phyloP scores from a whole-genome alignment of 2,329 filamentous ascomycete species.

The Simplicillium aogashimaense region DNA sequence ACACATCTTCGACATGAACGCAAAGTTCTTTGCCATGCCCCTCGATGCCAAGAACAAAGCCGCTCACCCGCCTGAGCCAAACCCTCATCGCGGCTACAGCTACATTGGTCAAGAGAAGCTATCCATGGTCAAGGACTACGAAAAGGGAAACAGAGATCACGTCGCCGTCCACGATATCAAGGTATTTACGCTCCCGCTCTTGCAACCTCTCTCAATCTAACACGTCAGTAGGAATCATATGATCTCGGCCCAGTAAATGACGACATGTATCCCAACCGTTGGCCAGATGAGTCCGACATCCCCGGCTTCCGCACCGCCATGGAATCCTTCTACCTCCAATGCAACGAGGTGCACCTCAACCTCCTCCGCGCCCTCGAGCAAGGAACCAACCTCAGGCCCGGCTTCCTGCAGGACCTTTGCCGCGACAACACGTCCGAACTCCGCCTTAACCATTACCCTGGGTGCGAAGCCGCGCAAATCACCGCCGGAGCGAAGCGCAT shows the following conservation, averaged over 20 bases:
- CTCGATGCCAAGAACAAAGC: slow-evolving; percentile 19
- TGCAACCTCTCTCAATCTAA: slow-evolving; percentile 11
- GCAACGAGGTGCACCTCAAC: slow-evolving; percentile 60
- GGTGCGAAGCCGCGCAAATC: slow-evolving; percentile 18
- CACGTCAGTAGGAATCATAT: slow-evolving; percentile 26
- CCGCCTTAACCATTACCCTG: slow-evolving; percentile 45
- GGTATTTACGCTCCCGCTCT: slow-evolving; percentile 2
- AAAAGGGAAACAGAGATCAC: slow-evolving; percentile 34
- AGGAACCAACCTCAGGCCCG: slow-evolving; percentile 56
- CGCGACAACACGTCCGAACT: slow-evolving; percentile 48
- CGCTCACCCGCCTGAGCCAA: slow-evolving; percentile 20
- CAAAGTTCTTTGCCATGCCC: slow-evolving; percentile 20
- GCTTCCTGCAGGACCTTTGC: slow-evolving; percentile 59
- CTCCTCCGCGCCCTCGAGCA: slow-evolving; percentile 71
- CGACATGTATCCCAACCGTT: slow-evolving; percentile 16
- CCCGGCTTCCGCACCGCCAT: slow-evolving; percentile 15
- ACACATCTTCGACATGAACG: slow-evolving; percentile 20
- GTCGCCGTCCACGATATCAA: slow-evolving; percentile 38
- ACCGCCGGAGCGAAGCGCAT: slow-evolving; percentile 17
- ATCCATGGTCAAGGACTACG: slow-evolving; percentile 20
- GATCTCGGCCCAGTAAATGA: slow-evolving; percentile 26
- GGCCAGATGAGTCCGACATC: slow-evolving; percentile 15
- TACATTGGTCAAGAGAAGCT: slow-evolving; percentile 24
- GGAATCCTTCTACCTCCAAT: slow-evolving; percentile 56
- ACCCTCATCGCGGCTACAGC: slow-evolving; percentile 26